These are phyloP conservation scores for Alternaria viburni DNA, from an alignment of 2,329 filamentous ascomycete genomes.

Conservation along the genomic window DNA sequence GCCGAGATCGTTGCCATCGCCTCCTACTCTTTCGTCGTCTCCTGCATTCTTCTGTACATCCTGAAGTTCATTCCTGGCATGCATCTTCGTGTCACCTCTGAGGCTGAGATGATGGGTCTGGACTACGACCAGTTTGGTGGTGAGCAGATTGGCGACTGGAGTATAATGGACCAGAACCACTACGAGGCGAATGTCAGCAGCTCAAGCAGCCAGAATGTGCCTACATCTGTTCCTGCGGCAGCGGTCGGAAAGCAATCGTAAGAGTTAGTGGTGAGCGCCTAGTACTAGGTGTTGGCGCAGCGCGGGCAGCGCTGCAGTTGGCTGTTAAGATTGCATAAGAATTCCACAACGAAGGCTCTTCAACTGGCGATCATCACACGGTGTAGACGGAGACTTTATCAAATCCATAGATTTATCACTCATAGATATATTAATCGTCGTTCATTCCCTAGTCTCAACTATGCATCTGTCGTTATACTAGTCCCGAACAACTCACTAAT, in stretches of 20 bases:
- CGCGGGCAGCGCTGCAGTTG: background rate
- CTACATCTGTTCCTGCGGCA: background rate
- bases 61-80: constrained; percentile 63
- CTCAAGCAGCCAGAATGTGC: constrained; percentile 31
- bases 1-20: constrained; percentile 63
- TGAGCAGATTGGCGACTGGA: constrained; percentile 63
- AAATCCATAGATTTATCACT: background rate
- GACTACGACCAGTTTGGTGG: constrained; percentile 64
- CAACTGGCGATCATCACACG: background rate
- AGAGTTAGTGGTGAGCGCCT: background rate
- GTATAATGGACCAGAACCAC: constrained; percentile 42
- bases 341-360: background rate
- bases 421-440: background rate
- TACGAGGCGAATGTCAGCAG: constrained; percentile 27
- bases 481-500: background rate
- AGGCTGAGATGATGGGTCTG: constrained; percentile 62
- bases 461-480: background rate
- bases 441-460: background rate
- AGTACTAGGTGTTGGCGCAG: background rate
- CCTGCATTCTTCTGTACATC: constrained; percentile 58
- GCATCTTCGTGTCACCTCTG: constrained; percentile 61
- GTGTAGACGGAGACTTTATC: background rate
- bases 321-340: background rate
- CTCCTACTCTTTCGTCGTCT: constrained; percentile 60
- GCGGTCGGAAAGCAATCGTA: constrained; percentile 15